Evolutionary conservation across 768 basidiomycete species (phyloP).

Genomic region (Lenzites betulinus): DNA sequence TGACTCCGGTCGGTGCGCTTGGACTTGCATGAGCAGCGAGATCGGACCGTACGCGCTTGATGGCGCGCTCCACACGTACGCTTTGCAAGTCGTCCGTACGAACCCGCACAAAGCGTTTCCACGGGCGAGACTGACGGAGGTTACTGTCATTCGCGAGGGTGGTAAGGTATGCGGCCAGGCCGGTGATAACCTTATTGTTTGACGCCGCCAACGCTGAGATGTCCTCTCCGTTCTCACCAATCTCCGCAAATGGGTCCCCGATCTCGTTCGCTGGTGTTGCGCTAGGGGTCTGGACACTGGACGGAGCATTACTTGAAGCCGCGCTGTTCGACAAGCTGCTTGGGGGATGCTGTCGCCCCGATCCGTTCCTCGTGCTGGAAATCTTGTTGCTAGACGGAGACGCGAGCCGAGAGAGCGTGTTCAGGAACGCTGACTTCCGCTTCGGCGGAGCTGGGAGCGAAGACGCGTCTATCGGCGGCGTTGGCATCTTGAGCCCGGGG

Average conservation of each 20-base stretch:
- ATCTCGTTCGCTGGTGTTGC: conserved; percentile 56
- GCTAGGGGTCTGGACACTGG: conserved; percentile 46
- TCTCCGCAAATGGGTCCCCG: conserved; percentile 58
- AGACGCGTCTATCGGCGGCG: conserved; percentile 60
- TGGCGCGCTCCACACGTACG: conserved; percentile 81
- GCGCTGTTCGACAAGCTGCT: conserved; percentile 30
- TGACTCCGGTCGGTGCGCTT: conserved; percentile 27
- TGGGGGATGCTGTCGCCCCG: conserved; percentile 30
- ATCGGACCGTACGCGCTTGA: conserved; percentile 86
- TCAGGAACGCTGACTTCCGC: conserved; percentile 82
- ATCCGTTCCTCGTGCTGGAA: conserved; percentile 39
- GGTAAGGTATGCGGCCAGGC: conserved; percentile 79
- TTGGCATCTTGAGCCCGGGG: conserved; percentile 57
- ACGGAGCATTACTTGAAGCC: conserved; percentile 35
- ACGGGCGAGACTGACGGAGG: conserved; percentile 65
- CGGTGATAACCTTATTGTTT: conserved; percentile 57
- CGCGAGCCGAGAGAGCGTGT: conserved; percentile 81
- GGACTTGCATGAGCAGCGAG: conserved; percentile 68
- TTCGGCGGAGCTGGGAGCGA: conserved; percentile 58
- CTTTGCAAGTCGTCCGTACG: conserved; percentile 89
- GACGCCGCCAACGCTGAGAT: conserved; percentile 31
- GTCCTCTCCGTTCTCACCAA: conserved; percentile 27
- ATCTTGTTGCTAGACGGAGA: conserved; percentile 63
- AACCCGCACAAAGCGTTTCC: conserved; percentile 86
- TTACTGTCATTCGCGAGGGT: conserved; percentile 67